phyloP scores from a whole-genome alignment of 345 rosid species.

The Gynandropsis gynandra region DNA sequence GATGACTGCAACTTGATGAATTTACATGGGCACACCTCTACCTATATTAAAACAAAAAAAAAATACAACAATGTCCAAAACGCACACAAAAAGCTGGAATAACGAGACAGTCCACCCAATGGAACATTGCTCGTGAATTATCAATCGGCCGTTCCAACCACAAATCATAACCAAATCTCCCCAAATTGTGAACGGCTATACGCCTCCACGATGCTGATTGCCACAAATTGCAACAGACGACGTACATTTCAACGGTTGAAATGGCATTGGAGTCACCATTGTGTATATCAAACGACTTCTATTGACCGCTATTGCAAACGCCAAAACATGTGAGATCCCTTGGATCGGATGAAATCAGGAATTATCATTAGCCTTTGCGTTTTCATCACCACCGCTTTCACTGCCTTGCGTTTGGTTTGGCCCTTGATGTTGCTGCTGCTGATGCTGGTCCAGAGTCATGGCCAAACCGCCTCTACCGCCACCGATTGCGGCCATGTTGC shows the following conservation, averaged over 20 bases:
- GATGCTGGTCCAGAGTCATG: conserved; percentile 53
- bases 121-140: too few species aligned
- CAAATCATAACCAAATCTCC: too few species aligned
- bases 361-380: conserved; percentile 18
- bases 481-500: conserved; percentile 44
- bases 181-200: too few species aligned
- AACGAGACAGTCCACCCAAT: conserved; percentile 12
- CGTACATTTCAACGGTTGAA: neutral
- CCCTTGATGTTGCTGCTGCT: conserved; percentile 37
- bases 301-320: neutral
- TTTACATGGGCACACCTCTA: too few species aligned
- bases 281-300: neutral
- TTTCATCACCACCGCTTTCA: conserved; percentile 44
- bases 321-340: conserved; percentile 13
- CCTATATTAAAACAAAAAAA: too few species aligned
- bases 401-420: conserved; percentile 37
- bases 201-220: too few species aligned
- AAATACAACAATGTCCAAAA: too few species aligned
- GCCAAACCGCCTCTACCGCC: conserved; percentile 40
- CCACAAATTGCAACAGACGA: too few species aligned
- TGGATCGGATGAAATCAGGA: neutral
- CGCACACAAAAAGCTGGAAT: too few species aligned
- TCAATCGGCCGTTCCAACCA: too few species aligned
- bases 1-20: too few species aligned
- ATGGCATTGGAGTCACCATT: neutral